Evolutionary conservation across 1,139 yeast species (phyloP).

Genomic region (Diutina mesorugosa): DNA sequence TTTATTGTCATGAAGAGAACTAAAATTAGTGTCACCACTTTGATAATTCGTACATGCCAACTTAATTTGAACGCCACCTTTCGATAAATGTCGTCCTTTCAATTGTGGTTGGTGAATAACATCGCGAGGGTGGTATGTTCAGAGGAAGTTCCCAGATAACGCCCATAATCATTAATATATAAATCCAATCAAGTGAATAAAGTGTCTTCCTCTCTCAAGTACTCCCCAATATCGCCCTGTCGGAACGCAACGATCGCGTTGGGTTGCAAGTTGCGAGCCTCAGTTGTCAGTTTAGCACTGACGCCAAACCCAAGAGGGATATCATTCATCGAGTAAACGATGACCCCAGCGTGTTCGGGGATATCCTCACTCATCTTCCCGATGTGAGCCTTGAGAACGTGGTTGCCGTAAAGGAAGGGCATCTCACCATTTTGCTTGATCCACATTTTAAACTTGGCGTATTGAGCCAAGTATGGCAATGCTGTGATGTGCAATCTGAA

Average conservation of each 20-base stretch:
- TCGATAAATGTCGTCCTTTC: not conserved
- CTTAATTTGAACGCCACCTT: not conserved
- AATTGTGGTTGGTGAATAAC: not conserved
- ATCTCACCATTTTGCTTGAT: slow-evolving; percentile 95
- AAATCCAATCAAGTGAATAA: slow-evolving; percentile 47
- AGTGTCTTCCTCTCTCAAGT: slow-evolving; percentile 95
- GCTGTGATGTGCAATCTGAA: slow-evolving; percentile 93
- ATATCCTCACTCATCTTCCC: slow-evolving; percentile 96
- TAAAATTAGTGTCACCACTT: too few species aligned
- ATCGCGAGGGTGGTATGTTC: not conserved
- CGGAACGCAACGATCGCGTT: slow-evolving; percentile 91
- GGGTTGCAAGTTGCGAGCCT: slow-evolving; percentile 79
- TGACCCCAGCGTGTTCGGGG: slow-evolving; percentile 95
- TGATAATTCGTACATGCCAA: too few species aligned
- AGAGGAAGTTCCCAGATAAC: not conserved
- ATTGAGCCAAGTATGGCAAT: slow-evolving; percentile 65
- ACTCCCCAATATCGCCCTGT: slow-evolving; percentile 97
- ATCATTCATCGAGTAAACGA: slow-evolving; percentile 85
- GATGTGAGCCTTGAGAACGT: slow-evolving; percentile 89
- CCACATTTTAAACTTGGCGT: slow-evolving; percentile 93
- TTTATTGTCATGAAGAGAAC: too few species aligned
- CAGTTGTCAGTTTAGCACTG: slow-evolving; percentile 84
- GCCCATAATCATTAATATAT: not conserved
- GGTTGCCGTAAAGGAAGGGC: slow-evolving; percentile 96
- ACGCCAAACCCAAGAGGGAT: slow-evolving; percentile 94